Conservation (phyloP, 495 filamentous ascomycete species). For the Aeminium ludgeri region DNA sequence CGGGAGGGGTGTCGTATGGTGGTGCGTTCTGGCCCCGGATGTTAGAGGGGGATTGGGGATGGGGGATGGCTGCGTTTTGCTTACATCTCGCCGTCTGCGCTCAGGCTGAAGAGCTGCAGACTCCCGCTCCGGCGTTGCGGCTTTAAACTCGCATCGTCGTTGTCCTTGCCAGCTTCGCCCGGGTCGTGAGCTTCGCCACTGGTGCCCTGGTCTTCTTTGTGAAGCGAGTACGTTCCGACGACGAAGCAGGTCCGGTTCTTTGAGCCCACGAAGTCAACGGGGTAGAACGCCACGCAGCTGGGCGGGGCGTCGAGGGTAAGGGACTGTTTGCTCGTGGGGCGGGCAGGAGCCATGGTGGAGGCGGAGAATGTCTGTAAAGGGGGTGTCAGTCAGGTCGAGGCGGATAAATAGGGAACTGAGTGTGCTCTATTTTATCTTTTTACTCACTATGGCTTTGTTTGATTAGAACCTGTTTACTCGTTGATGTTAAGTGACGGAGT, state of each 20-base stretch:
- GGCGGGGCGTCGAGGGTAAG: slow-evolving; percentile 46
- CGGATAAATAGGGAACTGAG: too few species aligned
- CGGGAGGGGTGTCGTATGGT: slow-evolving; percentile 26
- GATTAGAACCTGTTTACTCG: too few species aligned
- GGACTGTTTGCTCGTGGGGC: too few species aligned
- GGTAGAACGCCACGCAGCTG: slow-evolving; percentile 72
- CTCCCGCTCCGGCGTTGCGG: slow-evolving; percentile 53
- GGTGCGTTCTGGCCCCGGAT: slow-evolving; percentile 8
- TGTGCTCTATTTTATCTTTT: too few species aligned
- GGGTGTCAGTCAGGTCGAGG: too few species aligned
- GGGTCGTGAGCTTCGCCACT: not conserved
- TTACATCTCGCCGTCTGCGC: slow-evolving; percentile 12
- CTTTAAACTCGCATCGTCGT: slow-evolving; percentile 15
- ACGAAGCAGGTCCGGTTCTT: slow-evolving; percentile 50
- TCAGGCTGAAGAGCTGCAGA: slow-evolving; percentile 45
- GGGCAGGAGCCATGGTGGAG: too few species aligned
- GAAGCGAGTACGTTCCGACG: slow-evolving; percentile 72
- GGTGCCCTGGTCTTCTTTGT: slow-evolving; percentile 30
- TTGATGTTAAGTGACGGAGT: too few species aligned
- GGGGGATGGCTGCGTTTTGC: not conserved
- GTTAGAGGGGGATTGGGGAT: slow-evolving; percentile 13
- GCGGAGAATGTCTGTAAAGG: too few species aligned
- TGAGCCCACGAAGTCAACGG: too few species aligned
- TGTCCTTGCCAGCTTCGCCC: slow-evolving; percentile 1
- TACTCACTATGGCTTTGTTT: too few species aligned